These are phyloP conservation scores for Hamamelis virginiana DNA, from an alignment of 164 flowering plant species.

Conservation along the genomic window DNA sequence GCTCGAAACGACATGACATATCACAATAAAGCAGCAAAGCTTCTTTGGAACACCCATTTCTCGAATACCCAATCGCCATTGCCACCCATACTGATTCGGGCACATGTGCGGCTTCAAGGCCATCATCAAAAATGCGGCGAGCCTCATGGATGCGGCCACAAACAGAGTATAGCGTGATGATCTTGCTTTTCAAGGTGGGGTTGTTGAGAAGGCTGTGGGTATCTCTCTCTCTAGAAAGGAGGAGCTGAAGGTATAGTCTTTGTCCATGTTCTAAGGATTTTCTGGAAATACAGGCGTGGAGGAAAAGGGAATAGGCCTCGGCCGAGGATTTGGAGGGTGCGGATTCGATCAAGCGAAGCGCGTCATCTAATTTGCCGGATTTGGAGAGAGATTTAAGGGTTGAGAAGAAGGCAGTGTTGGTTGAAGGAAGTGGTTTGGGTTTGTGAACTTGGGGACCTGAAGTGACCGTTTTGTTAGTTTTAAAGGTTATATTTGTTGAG, in stretches of 20 bases:
- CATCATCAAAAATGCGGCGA: conserved; percentile 31
- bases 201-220: conserved; percentile 12
- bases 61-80: conserved; percentile 41
- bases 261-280: conserved; percentile 33
- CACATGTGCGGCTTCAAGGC: conserved; percentile 7
- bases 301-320: conserved; percentile 24
- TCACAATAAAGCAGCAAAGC: conserved; percentile 31
- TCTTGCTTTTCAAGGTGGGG: conserved; percentile 29
- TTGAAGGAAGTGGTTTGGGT: too few relatives aligned
- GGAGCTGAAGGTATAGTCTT: conserved; percentile 34
- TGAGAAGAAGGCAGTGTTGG: conserved; percentile 4
- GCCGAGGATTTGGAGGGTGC: conserved; percentile 13
- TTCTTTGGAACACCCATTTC: conserved; percentile 25
- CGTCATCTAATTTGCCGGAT: conserved; percentile 35
- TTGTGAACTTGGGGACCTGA: too few relatives aligned
- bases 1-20: conserved; percentile 20
- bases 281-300: conserved; percentile 36
- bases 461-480: too few relatives aligned
- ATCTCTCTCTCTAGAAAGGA: background rate
- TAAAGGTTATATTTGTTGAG: conserved; percentile 19
- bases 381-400: conserved; percentile 26
- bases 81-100: conserved; percentile 34
- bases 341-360: conserved; percentile 30
- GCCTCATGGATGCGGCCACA: conserved; percentile 39
- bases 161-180: conserved; percentile 42